These are phyloP conservation scores for Irineochytrium annulatum DNA, from an alignment of 192 early-diverging fungal genomes.

Conservation along the genomic window DNA sequence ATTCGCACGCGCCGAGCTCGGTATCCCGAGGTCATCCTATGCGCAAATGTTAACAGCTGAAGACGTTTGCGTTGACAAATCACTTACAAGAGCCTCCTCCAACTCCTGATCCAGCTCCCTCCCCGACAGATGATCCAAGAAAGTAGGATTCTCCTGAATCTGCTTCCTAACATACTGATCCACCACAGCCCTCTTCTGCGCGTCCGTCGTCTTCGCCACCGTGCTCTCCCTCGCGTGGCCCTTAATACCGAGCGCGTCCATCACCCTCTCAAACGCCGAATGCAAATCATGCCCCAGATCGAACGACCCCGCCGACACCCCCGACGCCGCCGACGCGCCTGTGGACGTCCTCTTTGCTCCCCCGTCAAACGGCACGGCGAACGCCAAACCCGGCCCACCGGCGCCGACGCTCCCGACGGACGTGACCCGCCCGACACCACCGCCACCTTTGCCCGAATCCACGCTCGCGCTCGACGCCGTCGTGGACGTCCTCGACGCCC, in stretches of 20 bases:
- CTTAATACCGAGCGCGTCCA: background rate
- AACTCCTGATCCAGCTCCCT: background rate
- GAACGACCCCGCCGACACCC: too few relatives aligned
- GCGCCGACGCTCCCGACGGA: too few relatives aligned
- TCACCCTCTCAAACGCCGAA: background rate
- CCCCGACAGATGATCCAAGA: background rate
- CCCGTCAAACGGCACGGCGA: too few relatives aligned
- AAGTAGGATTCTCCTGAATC: too few relatives aligned
- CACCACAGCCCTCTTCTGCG: background rate
- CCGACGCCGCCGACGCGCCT: too few relatives aligned
- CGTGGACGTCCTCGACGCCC: too few relatives aligned
- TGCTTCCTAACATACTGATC: background rate
- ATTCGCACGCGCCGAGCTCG: background rate
- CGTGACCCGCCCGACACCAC: too few relatives aligned
- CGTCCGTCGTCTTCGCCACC: background rate
- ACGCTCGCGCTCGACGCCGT: too few relatives aligned
- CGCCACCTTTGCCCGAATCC: too few relatives aligned
- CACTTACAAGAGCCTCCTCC: conserved; percentile 2
- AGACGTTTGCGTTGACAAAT: background rate
- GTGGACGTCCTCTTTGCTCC: too few relatives aligned
- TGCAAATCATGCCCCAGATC: too few relatives aligned
- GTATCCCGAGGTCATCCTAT: background rate
- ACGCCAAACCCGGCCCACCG: too few relatives aligned
- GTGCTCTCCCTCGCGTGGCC: background rate
- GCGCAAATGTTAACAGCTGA: background rate